Evolutionary conservation across 331 rosid species (phyloP), one percentile per base, ranked within the genome.

Genomic region (Arachis monticola): DNA sequence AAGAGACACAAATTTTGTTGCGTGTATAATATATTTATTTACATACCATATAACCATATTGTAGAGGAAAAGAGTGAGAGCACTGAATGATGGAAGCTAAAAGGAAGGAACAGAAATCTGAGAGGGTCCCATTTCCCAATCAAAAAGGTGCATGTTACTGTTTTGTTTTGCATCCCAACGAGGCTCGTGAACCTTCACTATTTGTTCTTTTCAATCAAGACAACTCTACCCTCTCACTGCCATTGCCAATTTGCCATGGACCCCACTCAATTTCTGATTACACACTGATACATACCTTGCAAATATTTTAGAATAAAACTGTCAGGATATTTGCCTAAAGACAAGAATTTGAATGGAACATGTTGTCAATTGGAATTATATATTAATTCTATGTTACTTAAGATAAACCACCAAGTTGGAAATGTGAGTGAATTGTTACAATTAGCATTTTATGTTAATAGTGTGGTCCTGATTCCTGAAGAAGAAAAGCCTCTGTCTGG

Each of bases 161-260:
- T 38, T 4, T 38, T 7, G 38, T 11, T 80, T 66, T 53, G 76
- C 65, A 73, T 32, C 27, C 70, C 71, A 64, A 52, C 46, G 66
- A 73, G 50, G 57, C 90, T 70, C 83, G 90, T 85, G 90, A 89
- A 70, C 66, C 53, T 31, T 31, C n/a, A 4, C 0, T 6, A 8
- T 80, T 80, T 82, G 87, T 77, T 60, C 13, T 58, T 75, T 82
- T 77, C 63, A 69, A 11, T 53, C 3, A 30, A 30, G 63, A 75
- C 80, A 64, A 63, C 2, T 67, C 44, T 13, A n/a, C 4, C 77
- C 41, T 38, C 73, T 67, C 74, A 46, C 2, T 17, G 22, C 5
- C 22, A 11, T 64, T 46, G 51, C 51, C n/a, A 50, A 50, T 50
- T 4, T 4, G 41, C 41, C 48, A 45, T 45, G 48, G 75, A 67